These are phyloP conservation scores for Phalaenopsis equestris DNA, from an alignment of 106 monocot genomes.

Conservation along the genomic window DNA sequence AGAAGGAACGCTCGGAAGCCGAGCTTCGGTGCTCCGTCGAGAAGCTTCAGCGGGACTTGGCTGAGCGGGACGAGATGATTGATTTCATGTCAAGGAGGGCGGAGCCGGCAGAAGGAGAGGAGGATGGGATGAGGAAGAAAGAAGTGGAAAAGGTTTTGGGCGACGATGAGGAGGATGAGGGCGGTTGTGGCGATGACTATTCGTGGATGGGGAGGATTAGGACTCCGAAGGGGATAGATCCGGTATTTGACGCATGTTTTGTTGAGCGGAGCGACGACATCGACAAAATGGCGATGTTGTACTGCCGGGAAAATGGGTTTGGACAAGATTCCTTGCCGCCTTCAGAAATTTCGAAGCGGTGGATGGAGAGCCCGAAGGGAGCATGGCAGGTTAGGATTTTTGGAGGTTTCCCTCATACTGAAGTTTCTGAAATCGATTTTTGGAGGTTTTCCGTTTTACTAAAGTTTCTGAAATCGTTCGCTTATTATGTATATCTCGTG, in stretches of 20 bases:
- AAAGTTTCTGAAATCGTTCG: neutral
- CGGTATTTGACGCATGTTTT: conserved; percentile 14
- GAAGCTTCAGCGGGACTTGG: conserved; percentile 44
- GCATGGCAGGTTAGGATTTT: conserved; percentile 32
- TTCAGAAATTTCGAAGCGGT: conserved; percentile 5
- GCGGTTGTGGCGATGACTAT: conserved; percentile 4
- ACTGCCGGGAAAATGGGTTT: conserved; percentile 12
- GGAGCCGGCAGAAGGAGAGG: conserved; percentile 19
- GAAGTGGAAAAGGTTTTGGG: conserved; percentile 7
- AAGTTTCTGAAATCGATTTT: neutral
- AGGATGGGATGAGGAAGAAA: conserved; percentile 7
- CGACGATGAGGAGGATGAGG: conserved; percentile 24
- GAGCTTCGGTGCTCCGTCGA: conserved; percentile 25
- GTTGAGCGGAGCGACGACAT: conserved; percentile 21
- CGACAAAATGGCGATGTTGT: conserved; percentile 17
- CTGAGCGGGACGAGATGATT: conserved; percentile 51
- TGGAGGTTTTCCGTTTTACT: neutral
- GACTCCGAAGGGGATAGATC: conserved; percentile 15
- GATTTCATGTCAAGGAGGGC: conserved; percentile 30
- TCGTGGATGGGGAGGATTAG: conserved; percentile 8
- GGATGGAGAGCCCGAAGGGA: conserved; percentile 20
- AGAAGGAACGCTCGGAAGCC: conserved; percentile 21
- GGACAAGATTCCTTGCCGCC: conserved; percentile 9
- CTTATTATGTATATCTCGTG: neutral
- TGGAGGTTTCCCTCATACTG: neutral